These are phyloP conservation scores for Diaporthe longicolla DNA, from an alignment of 2,329 filamentous ascomycete species.

Conservation along the genomic window DNA sequence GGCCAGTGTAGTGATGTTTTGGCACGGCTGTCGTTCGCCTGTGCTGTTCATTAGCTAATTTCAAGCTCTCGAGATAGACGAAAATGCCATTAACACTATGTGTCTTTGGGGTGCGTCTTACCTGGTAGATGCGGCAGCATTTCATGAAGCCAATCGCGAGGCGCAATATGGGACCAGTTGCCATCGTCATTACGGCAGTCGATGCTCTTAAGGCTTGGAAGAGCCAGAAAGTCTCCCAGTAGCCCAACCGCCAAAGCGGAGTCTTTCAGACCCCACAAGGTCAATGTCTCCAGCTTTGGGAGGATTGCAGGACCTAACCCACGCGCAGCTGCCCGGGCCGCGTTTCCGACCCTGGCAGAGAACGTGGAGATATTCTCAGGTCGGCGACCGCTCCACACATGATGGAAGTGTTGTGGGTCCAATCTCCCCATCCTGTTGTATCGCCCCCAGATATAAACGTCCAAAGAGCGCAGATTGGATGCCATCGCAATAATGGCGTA, in stretches of 20 bases:
- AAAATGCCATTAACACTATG: too few relatives aligned
- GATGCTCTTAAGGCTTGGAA: not conserved
- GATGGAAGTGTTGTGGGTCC: too few relatives aligned
- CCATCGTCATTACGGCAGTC: fast-evolving
- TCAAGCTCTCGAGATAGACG: too few relatives aligned
- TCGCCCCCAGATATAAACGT: too few relatives aligned
- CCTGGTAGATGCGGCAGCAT: not conserved
- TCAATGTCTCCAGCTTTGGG: not conserved
- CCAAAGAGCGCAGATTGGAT: too few relatives aligned
- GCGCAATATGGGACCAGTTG: not conserved
- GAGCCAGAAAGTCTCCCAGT: not conserved
- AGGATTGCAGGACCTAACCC: not conserved
- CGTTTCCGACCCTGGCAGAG: too few relatives aligned
- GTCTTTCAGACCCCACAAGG: not conserved
- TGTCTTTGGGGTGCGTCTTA: not conserved
- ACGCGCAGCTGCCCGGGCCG: too few relatives aligned
- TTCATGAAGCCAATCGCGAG: too few relatives aligned
- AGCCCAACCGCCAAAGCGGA: not conserved
- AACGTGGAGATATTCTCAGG: too few relatives aligned
- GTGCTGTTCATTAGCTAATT: not conserved
- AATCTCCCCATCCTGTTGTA: too few relatives aligned
- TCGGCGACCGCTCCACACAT: too few relatives aligned
- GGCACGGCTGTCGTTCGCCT: not conserved
- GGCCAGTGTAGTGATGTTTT: not conserved
- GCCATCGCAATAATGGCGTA: too few relatives aligned